Base-by-base conservation (phyloP, 345 rosid genomes). In the Acer campestre region DNA sequence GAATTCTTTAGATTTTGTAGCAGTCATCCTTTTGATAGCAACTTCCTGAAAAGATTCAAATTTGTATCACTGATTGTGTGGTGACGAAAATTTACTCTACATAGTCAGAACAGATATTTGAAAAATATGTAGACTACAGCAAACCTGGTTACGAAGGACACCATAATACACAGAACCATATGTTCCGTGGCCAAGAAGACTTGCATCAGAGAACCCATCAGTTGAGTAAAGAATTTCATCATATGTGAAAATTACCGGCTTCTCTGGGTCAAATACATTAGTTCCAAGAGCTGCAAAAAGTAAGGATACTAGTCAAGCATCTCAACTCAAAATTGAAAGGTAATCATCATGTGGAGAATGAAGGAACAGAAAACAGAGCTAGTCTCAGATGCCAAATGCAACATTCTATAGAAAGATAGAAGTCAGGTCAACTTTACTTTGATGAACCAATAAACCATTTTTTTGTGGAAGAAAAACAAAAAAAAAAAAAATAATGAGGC, bases 101-200 rank as follows among this genome's bases (percentile, higher is more conserved):
- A 23, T 2, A 17, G 2, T 12, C 58, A 59, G 69, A 14, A 62
- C 44, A 49, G 20, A 58, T 35, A 74, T 35, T 46, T 7, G n/a
- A 67, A 77, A 25, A 25, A 25, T 25, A 25, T 25, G 25, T 25
- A 25, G 25, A 25, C 25, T 25, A 25, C 25, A 64, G 75, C 74
- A 78, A 73, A 93, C 98, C 97, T 95, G 99, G 82, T 93, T 93
- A 70, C 71, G 92, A 68, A 95, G 87, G 80, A 82, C 74, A 76
- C 96, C 98, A 80, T 85, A 89, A 81, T 92, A 91, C 17, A 93
- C 98, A 53, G 99, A 93, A 76, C 99, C 98, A 84, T 92, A 95
- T 27, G 89, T 90, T 77, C 99, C 99, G 80, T 88, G 99, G 46
- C 97, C 99, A 82, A 93, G 93, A 84, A 95, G 97, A 80, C 80